Evolutionary conservation across 805 yeast genomes (phyloP), one percentile per base, ranked within the genome.

Genomic region (Candida sanyiensis): DNA sequence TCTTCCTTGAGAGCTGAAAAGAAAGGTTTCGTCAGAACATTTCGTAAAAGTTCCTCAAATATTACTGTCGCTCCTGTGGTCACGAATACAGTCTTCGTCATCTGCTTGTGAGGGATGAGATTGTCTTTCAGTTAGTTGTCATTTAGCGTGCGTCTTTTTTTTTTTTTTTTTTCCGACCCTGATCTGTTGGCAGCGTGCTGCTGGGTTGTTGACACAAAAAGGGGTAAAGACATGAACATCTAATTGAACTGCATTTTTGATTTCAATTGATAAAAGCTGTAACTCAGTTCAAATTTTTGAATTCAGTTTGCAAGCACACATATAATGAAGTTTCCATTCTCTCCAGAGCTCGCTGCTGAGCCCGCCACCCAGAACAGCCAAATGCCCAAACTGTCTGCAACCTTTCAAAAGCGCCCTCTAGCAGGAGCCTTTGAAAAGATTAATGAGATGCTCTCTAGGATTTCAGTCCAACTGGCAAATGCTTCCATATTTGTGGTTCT

Each of bases 11-110:
- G 47, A 7, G 49, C 39, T 0, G 50, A 30, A 0, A 74, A 45
- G 25, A 79, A 70, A 3, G 49, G 38, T 0, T 45, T 38, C 7
- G 55, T 40, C 7, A 77, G 46, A 0, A 75, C 58, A 7, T 66
- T 56, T n/a, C 58, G 58, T 1, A 90, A 59, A 12, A 90, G 70
- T 13, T 54, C 62, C 9, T 70, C 67, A 55, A 90, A 90, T 0
- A 95, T 82, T 16, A 83, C 89, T 0, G 97, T 89, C 2, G 96
- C 97, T 1, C 97, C 97, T 4, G 94, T 83, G 0, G 94, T 81
- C 5, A 89, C 80, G 24, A 89, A 62, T 2, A 63, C 35, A 0
- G 55, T 41, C 21, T 39, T 37, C 11, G n/a, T 26, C 40, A 33
- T 37, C 8, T 7, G 7, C 8, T 8, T 7, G 8, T 27, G 25